phyloP scores from a whole-genome alignment of 2,329 filamentous ascomycete genomes.

The Sclerotiophoma versabilis region DNA sequence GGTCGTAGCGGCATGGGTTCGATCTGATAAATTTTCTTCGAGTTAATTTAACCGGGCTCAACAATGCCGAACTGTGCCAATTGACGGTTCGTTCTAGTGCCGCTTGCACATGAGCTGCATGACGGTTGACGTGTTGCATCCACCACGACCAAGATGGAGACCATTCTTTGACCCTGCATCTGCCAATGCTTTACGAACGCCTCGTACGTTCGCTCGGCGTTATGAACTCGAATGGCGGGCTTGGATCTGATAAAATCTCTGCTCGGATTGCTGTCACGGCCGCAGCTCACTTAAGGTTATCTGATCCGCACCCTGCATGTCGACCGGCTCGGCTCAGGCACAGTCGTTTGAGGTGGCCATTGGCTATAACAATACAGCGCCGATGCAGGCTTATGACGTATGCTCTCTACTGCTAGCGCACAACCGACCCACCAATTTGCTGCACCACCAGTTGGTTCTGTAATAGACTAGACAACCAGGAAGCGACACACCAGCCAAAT shows the following conservation, averaged over 20 bases:
- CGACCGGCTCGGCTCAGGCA: not conserved
- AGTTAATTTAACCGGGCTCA: constrained; percentile 3
- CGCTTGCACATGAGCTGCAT: constrained; percentile 14
- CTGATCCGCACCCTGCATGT: constrained; percentile 42
- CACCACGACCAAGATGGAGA: constrained; percentile 4
- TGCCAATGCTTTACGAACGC: constrained; percentile 11
- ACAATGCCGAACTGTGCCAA: constrained; percentile 11
- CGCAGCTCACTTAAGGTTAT: constrained; percentile 39
- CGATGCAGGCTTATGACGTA: constrained; percentile 18
- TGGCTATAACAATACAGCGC: not conserved
- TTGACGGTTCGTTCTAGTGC: not conserved
- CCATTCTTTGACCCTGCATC: constrained; percentile 11
- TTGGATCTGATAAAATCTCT: constrained; percentile 29
- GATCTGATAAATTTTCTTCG: constrained; percentile 23
- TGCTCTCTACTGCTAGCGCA: constrained; percentile 1
- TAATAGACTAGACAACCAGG: not conserved
- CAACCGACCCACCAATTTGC: no score
- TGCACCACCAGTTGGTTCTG: not conserved
- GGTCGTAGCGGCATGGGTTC: constrained; percentile 12
- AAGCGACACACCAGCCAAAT: no score
- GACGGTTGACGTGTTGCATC: constrained; percentile 27
- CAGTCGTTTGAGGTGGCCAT: not conserved
- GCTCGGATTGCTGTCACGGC: constrained; percentile 17
- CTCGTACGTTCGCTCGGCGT: constrained; percentile 12
- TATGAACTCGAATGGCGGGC: not conserved